Conservation (phyloP, 2,329 filamentous ascomycete species). For the Gaeumannomyces tritici region DNA sequence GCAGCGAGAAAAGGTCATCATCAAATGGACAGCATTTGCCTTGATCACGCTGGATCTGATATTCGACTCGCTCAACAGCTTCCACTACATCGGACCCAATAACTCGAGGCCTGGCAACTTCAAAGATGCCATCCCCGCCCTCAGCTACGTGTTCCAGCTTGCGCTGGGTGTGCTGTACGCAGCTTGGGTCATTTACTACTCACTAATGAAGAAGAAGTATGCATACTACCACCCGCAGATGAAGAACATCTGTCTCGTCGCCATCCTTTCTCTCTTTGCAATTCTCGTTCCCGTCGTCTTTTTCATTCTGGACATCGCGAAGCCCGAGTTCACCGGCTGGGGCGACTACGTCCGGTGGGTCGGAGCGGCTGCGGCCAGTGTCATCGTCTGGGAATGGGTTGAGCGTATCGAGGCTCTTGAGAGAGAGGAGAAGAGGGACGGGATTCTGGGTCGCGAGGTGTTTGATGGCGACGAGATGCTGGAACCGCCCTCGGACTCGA, state of each 20-base stretch:
- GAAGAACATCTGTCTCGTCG: slow-evolving; percentile 79
- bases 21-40: slow-evolving; percentile 96
- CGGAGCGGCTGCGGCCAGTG: slow-evolving; percentile 85
- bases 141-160: slow-evolving; percentile 85
- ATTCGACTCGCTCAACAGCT: slow-evolving; percentile 88
- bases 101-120: slow-evolving; percentile 63
- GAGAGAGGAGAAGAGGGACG: slow-evolving; percentile 87
- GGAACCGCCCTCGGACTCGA: slow-evolving; percentile 46
- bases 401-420: slow-evolving; percentile 89
- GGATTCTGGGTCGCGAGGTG: slow-evolving; percentile 80
- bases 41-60: slow-evolving; percentile 84
- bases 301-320: slow-evolving; percentile 82
- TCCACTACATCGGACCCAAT: slow-evolving; percentile 44
- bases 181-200: slow-evolving; percentile 89
- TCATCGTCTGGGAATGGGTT: slow-evolving; percentile 98
- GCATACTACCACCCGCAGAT: slow-evolving; percentile 86
- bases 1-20: slow-evolving; percentile 94
- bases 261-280: slow-evolving; percentile 67
- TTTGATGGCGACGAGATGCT: slow-evolving; percentile 94
- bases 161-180: slow-evolving; percentile 81
- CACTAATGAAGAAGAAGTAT: slow-evolving; percentile 82
- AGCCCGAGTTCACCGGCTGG: slow-evolving; percentile 81
- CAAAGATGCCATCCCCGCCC: slow-evolving; percentile 79
- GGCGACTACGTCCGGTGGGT: slow-evolving; percentile 95
- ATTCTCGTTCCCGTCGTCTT: slow-evolving; percentile 86